Conservation (phyloP, 106 monocot species). For the Apostasia shenzhenica region DNA sequence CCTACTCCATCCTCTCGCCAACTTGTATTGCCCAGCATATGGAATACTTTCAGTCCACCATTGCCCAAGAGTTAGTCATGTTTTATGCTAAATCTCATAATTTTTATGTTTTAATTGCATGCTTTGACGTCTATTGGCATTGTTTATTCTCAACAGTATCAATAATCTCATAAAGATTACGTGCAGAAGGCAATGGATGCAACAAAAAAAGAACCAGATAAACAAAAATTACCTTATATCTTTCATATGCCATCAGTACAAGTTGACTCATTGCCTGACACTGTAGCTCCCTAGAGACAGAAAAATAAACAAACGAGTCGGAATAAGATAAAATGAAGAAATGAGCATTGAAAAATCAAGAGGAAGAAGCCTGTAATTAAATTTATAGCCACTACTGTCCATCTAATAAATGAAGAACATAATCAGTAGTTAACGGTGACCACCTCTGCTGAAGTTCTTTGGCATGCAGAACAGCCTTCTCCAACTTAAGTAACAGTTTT, state of each 20-base stretch:
- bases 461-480: conserved; percentile 29
- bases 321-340: not conserved
- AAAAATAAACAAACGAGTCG: not conserved
- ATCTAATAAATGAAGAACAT: not conserved
- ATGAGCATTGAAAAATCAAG: not conserved
- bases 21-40: no score
- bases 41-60: no score
- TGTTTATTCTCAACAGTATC: no score
- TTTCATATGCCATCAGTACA: conserved; percentile 37
- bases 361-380: conserved; percentile 1
- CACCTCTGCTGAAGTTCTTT: conserved; percentile 47
- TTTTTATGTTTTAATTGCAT: no score
- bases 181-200: no score
- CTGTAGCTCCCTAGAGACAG: conserved; percentile 30
- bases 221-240: conserved; percentile 45
- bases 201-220: no score
- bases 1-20: no score
- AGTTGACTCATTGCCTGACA: conserved; percentile 42
- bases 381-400: not conserved
- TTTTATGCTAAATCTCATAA: no score
- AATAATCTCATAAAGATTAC: no score
- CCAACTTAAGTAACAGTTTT: conserved; percentile 20
- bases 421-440: conserved; percentile 2
- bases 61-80: no score
- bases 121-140: no score